Percentiles rank a stretch among this genome's conserved stretches.
phyloP scores from a whole-genome alignment of 1,139 yeast species.

The Suhomyces anneliseae region DNA sequence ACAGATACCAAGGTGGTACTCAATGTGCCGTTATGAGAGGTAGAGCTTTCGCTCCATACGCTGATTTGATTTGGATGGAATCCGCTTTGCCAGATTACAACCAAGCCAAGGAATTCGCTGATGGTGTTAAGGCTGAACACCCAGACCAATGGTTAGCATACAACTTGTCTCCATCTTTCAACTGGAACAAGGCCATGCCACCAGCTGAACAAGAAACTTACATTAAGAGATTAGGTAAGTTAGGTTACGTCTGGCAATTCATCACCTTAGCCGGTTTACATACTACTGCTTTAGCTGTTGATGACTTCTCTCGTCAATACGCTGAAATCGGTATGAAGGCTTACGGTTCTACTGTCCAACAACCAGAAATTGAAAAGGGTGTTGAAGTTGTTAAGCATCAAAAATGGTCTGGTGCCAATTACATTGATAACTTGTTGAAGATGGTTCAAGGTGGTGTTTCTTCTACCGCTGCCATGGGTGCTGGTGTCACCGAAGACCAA shows the following conservation, averaged over 20 bases:
- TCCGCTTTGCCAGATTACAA: conserved; percentile 90
- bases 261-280: conserved; percentile 97
- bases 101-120: conserved; percentile 94
- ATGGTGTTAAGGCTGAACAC: conserved; percentile 75
- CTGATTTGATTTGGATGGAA: conserved; percentile 99
- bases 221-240: conserved; percentile 79
- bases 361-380: conserved; percentile 82
- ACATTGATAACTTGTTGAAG: conserved; percentile 86
- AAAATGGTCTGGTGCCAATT: conserved; percentile 99
- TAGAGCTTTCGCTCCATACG: conserved; percentile 91
- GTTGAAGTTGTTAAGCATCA: conserved; percentile 98
- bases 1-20: conserved; percentile 95
- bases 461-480: conserved; percentile 98
- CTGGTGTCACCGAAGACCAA: conserved; percentile 97
- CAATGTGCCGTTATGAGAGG: conserved; percentile 98
- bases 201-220: conserved; percentile 86
- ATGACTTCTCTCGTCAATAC: conserved; percentile 78
- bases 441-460: conserved; percentile 94
- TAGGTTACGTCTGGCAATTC: conserved; percentile 98
- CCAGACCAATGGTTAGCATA: conserved; percentile 96
- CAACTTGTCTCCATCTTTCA: conserved; percentile 95
- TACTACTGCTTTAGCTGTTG: conserved; percentile 91
- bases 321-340: conserved; percentile 91
- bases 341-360: conserved; percentile 84
- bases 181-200: conserved; percentile 96